Evolutionary conservation across 306 rosid species (phyloP).

Genomic region (Morella rubra): DNA sequence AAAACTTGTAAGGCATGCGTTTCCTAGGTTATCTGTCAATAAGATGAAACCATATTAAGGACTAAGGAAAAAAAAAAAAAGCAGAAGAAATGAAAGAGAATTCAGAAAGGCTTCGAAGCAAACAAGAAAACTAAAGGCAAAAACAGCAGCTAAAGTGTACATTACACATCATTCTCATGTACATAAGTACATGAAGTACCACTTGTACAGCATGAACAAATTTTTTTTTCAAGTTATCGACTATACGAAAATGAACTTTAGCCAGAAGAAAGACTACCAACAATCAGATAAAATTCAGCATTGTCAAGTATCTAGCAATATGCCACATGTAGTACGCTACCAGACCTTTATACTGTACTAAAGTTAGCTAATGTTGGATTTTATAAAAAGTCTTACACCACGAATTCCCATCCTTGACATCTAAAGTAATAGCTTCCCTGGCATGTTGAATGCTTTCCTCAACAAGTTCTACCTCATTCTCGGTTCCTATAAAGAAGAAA

Average conservation of each 20-base stretch:
- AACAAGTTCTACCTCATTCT: constrained; percentile 80
- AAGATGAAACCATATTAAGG: constrained; percentile 19
- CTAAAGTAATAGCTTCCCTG: constrained; percentile 84
- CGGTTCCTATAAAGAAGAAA: constrained; percentile 51
- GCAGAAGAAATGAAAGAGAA: background rate
- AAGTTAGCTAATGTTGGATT: background rate
- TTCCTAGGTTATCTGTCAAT: constrained; percentile 86
- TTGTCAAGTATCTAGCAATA: background rate
- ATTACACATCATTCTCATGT: background rate
- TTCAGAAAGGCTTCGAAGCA: background rate
- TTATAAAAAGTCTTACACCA: constrained; percentile 70
- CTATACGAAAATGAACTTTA: background rate
- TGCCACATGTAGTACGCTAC: constrained; percentile 6
- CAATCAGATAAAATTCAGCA: background rate
- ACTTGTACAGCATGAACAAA: background rate
- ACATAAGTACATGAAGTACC: background rate
- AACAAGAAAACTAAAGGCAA: background rate
- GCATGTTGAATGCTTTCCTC: constrained; percentile 96
- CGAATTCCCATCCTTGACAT: constrained; percentile 90
- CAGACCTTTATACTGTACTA: background rate
- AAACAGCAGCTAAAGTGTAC: background rate
- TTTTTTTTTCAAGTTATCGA: background rate
- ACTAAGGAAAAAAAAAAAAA: constrained; percentile 6
- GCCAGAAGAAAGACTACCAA: constrained; percentile 8
- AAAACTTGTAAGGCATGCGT: constrained; percentile 89